These are phyloP conservation scores for Euryodendron excelsum DNA, from an alignment of 148 eudicot species.

Conservation along the genomic window DNA sequence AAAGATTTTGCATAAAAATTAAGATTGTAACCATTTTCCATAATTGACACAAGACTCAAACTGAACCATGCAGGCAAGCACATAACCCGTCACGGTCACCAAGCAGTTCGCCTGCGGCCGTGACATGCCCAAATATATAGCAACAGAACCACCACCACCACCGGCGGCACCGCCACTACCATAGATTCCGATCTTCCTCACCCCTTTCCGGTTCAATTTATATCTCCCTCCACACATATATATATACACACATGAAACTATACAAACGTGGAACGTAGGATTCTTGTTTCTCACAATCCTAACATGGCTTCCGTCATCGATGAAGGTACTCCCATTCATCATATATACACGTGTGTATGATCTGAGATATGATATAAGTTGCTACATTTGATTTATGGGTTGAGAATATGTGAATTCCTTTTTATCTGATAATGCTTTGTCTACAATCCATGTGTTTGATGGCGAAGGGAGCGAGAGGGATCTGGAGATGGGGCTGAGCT, in stretches of 20 bases:
- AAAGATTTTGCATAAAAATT: no score
- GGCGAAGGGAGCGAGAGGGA: constrained; percentile 24
- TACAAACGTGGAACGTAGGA: not conserved
- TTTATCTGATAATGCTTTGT: not conserved
- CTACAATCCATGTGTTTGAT: constrained; percentile 1
- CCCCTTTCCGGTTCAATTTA: not conserved
- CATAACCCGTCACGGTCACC: no score
- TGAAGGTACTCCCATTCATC: not conserved
- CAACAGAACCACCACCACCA: no score
- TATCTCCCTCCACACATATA: not conserved
- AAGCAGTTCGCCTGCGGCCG: not conserved
- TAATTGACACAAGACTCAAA: no score
- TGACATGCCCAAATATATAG: not conserved
- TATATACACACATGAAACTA: not conserved
- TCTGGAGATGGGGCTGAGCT: constrained; percentile 26
- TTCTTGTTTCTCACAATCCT: not conserved
- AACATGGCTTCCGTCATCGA: not conserved
- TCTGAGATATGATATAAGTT: no score
- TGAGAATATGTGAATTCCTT: not conserved
- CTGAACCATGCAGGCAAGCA: no score
- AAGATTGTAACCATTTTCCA: no score
- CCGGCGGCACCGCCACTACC: not conserved
- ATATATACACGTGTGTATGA: no score
- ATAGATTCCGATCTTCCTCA: no score
- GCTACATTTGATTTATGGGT: not conserved